These are phyloP conservation scores for Fagus sylvatica DNA, from an alignment of 306 rosid species.

Conservation along the genomic window DNA sequence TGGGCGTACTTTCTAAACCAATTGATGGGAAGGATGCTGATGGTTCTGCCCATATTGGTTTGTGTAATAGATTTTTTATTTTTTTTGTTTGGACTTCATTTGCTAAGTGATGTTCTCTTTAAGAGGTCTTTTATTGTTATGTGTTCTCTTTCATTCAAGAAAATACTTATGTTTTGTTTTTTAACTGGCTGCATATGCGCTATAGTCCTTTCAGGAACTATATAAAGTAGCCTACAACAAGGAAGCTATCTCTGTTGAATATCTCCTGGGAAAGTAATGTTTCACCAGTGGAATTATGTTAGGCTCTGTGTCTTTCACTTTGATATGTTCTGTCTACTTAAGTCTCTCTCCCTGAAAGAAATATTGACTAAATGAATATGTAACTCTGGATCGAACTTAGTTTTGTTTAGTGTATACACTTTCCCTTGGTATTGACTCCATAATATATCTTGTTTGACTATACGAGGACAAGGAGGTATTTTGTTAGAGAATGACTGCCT, in stretches of 20 bases:
- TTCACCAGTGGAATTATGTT: neutral
- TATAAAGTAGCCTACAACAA: neutral
- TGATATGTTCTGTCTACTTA: neutral
- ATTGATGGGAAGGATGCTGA: constrained; percentile 23
- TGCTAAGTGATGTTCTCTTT: neutral
- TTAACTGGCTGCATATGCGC: neutral
- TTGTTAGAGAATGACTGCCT: neutral
- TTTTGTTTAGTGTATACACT: neutral
- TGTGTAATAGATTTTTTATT: neutral
- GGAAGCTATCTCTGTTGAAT: neutral
- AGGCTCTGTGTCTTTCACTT: neutral
- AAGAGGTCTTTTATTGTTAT: neutral
- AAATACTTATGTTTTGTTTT: neutral
- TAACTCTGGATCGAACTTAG: neutral
- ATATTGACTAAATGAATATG: neutral
- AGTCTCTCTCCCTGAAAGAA: neutral
- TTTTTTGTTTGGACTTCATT: neutral
- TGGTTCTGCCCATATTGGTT: constrained; percentile 22
- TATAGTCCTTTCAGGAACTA: neutral
- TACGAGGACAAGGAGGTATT: neutral
- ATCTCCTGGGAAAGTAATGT: neutral
- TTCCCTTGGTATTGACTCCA: neutral
- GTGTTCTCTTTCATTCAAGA: neutral
- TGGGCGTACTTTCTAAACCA: constrained; percentile 36
- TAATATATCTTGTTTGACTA: neutral